Evolutionary conservation across 345 rosid genomes (phyloP).

Genomic region (Gossypium sturtianum): DNA sequence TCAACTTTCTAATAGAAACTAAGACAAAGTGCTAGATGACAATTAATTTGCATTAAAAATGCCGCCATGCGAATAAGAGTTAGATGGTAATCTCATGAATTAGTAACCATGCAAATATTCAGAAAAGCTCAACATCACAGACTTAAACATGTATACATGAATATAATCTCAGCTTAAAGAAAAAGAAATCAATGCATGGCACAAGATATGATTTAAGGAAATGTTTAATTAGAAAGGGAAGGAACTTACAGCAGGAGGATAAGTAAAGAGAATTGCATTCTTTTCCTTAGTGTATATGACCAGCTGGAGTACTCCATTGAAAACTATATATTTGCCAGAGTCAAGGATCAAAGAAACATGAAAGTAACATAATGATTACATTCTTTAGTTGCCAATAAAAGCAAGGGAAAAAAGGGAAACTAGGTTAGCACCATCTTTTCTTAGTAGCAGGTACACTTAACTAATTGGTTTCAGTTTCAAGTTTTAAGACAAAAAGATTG

Average conservation of each 20-base stretch:
- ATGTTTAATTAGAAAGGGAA: background rate
- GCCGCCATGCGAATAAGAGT: background rate
- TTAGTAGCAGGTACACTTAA: background rate
- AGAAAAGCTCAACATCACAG: background rate
- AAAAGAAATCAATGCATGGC: background rate
- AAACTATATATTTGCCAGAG: conserved; percentile 79
- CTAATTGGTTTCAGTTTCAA: background rate
- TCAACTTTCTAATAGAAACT: background rate
- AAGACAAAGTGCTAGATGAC: background rate
- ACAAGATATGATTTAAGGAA: conserved; percentile 2
- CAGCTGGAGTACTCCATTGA: conserved; percentile 84
- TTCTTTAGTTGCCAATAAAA: background rate
- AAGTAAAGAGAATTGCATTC: conserved; percentile 83
- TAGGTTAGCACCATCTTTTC: background rate
- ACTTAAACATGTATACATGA: background rate
- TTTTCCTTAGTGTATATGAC: conserved; percentile 79
- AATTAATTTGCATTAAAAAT: background rate
- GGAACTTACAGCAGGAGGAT: conserved; percentile 72
- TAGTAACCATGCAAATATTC: background rate
- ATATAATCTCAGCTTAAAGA: background rate
- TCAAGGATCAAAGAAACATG: conserved; percentile 45
- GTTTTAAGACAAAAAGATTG: background rate
- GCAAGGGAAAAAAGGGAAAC: background rate
- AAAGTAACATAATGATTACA: background rate
- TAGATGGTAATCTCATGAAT: background rate